Conservation (phyloP, 1,139 yeast genomes). For the Petasospora fabianii region DNA sequence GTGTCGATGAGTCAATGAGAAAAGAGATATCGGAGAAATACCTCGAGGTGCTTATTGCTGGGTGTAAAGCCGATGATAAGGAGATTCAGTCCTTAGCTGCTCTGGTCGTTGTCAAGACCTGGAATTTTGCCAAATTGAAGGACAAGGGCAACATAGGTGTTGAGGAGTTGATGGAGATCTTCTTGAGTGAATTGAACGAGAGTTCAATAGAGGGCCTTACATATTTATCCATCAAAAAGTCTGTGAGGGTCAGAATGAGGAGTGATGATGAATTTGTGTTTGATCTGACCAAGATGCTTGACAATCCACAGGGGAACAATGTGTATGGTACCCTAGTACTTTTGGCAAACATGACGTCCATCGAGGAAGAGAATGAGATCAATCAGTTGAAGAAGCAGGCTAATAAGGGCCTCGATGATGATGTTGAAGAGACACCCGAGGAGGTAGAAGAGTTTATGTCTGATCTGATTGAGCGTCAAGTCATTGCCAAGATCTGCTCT, state of each 20-base stretch:
- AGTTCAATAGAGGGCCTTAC: constrained; percentile 39
- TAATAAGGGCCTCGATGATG: constrained; percentile 24
- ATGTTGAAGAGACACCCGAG: constrained; percentile 18
- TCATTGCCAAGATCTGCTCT: constrained; percentile 15
- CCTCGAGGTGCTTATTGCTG: constrained; percentile 29
- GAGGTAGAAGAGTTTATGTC: constrained; percentile 12
- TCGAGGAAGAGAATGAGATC: constrained; percentile 29
- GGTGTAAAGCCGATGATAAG: constrained; percentile 23
- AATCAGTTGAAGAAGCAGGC: constrained; percentile 30
- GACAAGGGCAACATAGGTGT: constrained; percentile 22
- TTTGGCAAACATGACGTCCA: constrained; percentile 33
- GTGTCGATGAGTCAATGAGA: constrained; percentile 38
- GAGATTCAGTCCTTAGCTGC: constrained; percentile 33
- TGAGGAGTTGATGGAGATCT: constrained; percentile 27
- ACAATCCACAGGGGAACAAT: constrained; percentile 7
- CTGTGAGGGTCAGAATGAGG: constrained; percentile 33
- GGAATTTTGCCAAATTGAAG: constrained; percentile 36
- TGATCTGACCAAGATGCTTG: constrained; percentile 21
- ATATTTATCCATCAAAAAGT: constrained; percentile 37
- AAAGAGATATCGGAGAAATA: constrained; percentile 34
- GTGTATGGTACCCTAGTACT: constrained; percentile 36
- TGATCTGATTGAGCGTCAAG: constrained; percentile 23
- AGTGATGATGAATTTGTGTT: constrained; percentile 32
- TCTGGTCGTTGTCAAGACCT: constrained; percentile 39
- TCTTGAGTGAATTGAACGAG: constrained; percentile 22